phyloP scores from a whole-genome alignment of 768 basidiomycete genomes.

The Suillus luteus region DNA sequence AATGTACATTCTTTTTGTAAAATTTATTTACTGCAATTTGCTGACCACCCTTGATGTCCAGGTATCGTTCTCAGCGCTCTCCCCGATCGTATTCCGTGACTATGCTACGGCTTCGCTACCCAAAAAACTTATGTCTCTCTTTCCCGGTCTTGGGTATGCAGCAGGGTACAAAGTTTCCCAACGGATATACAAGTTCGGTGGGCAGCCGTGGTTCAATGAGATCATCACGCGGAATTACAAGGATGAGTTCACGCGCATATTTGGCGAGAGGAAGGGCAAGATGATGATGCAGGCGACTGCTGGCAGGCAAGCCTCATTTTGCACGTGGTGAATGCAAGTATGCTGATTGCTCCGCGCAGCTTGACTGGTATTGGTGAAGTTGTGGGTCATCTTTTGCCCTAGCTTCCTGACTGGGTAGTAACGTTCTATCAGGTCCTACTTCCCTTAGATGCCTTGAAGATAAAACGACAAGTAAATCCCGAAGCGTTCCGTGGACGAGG shows the following conservation, averaged over 20 bases:
- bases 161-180: constrained; percentile 97
- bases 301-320: constrained; percentile 64
- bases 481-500: constrained; percentile 97
- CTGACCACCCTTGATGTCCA: constrained; percentile 26
- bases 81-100: constrained; percentile 86
- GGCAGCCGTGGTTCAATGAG: constrained; percentile 98
- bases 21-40: constrained; percentile 3
- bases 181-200: constrained; percentile 96
- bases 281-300: constrained; percentile 95
- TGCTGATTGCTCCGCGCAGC: constrained; percentile 33
- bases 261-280: constrained; percentile 95
- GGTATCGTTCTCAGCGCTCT: constrained; percentile 66
- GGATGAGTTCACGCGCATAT: constrained; percentile 73
- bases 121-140: constrained; percentile 84
- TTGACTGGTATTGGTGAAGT: constrained; percentile 92
- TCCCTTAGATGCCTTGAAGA: constrained; percentile 95
- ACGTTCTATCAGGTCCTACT: constrained; percentile 71
- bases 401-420: neutral
- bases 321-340: neutral
- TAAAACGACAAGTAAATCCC: constrained; percentile 97
- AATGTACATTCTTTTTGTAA: constrained; percentile 47
- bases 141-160: constrained; percentile 97
- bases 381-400: constrained; percentile 42
- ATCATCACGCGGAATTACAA: constrained; percentile 82
- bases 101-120: constrained; percentile 67